A percentile compares a stretch with the other conserved stretches of the same genome.
phyloP scores from a whole-genome alignment of 495 filamentous ascomycete genomes.

The Penicillium arizonense region DNA sequence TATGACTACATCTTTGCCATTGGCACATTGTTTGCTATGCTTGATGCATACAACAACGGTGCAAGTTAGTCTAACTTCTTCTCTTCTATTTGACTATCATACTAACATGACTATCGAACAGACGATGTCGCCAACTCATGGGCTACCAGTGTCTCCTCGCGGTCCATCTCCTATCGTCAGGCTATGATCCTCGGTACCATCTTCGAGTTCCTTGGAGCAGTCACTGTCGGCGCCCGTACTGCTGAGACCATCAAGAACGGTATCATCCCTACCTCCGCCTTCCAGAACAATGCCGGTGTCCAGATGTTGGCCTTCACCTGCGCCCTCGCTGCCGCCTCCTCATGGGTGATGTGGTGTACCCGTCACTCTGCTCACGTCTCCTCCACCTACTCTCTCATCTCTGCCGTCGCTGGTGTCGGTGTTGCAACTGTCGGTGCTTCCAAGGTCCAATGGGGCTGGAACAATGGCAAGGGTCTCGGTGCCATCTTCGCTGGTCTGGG shows the following conservation, averaged over 20 bases:
- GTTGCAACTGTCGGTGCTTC: constrained; percentile 57
- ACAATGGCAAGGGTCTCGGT: constrained; percentile 55
- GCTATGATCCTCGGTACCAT: constrained; percentile 66
- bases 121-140: constrained; percentile 79
- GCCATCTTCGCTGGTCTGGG: constrained; percentile 60
- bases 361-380: constrained; percentile 60
- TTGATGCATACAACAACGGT: constrained; percentile 72
- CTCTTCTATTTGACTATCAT: not conserved
- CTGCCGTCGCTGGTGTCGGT: constrained; percentile 60
- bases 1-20: constrained; percentile 74
- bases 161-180: constrained; percentile 63
- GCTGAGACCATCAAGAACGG: constrained; percentile 60
- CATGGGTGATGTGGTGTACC: constrained; percentile 64
- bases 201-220: constrained; percentile 62
- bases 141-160: constrained; percentile 68
- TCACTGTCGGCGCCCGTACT: constrained; percentile 58
- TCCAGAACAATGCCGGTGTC: constrained; percentile 52
- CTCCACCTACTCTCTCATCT: constrained; percentile 63
- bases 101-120: constrained; percentile 4
- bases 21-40: constrained; percentile 71
- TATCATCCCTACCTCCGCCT: constrained; percentile 51
- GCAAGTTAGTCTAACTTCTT: constrained; percentile 47
- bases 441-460: constrained; percentile 63
- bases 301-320: constrained; percentile 62
- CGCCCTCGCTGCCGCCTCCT: constrained; percentile 53